Evolutionary conservation across 2,329 filamentous ascomycete species (phyloP).

Genomic region (Scedosporium aurantiacum): DNA sequence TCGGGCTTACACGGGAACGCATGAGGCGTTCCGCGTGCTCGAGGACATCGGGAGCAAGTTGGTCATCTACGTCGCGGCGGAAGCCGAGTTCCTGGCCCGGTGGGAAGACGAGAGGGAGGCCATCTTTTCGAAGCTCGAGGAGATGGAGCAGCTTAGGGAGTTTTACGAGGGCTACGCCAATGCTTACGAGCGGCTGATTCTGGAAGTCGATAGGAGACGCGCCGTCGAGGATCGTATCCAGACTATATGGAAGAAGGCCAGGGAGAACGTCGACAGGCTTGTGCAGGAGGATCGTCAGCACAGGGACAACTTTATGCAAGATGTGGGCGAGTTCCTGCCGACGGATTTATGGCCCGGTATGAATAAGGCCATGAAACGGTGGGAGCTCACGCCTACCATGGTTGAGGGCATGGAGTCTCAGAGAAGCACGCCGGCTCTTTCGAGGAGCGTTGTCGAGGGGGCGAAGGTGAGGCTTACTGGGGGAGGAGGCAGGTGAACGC

Average conservation of each 20-base stretch:
- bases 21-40: conserved; percentile 53
- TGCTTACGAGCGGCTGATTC: conserved; percentile 73
- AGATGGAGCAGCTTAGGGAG: conserved; percentile 65
- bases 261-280: conserved; percentile 64
- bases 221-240: conserved; percentile 63
- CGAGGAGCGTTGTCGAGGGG: not conserved
- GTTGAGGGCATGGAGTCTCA: conserved; percentile 12
- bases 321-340: conserved; percentile 78
- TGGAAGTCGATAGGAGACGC: conserved; percentile 70
- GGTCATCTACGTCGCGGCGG: conserved; percentile 51
- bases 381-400: conserved; percentile 33
- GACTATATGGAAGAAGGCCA: conserved; percentile 65
- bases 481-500: not conserved
- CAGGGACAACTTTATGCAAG: conserved; percentile 66
- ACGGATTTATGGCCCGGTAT: conserved; percentile 79
- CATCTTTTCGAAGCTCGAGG: conserved; percentile 58
- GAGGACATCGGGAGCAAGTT: conserved; percentile 57
- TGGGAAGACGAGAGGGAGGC: conserved; percentile 67
- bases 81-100: conserved; percentile 49
- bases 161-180: conserved; percentile 81
- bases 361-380: conserved; percentile 43
- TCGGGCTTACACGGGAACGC: conserved; percentile 44
- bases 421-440: conserved; percentile 5
- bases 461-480: conserved; percentile 2
- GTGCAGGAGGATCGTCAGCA: conserved; percentile 61